These are phyloP conservation scores for Colletotrichum ledebouriae DNA, from an alignment of 2,329 filamentous ascomycete genomes.

Conservation along the genomic window DNA sequence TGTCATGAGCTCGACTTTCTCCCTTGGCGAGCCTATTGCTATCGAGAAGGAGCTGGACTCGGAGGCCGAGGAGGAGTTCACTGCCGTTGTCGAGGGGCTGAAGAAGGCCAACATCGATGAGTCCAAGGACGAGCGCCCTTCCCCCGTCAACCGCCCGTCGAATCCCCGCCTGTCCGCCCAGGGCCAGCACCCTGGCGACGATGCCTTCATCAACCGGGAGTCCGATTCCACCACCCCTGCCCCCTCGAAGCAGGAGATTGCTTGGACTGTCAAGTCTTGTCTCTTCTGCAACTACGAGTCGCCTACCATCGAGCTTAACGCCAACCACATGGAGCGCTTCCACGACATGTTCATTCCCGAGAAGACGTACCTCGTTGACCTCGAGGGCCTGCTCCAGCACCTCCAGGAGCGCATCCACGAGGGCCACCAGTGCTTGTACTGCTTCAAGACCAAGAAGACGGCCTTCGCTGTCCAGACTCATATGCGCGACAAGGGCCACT, in stretches of 20 bases:
- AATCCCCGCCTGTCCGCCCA: slow-evolving; percentile 62
- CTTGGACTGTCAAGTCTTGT: slow-evolving; percentile 70
- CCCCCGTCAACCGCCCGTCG: slow-evolving; percentile 67
- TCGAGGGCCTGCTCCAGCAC: slow-evolving; percentile 84
- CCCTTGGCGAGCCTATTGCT: slow-evolving; percentile 82
- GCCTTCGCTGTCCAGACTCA: slow-evolving; percentile 90
- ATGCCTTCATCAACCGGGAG: slow-evolving; percentile 55
- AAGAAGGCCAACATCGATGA: slow-evolving; percentile 78
- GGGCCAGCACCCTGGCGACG: slow-evolving; percentile 57
- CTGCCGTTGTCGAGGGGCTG: slow-evolving; percentile 81
- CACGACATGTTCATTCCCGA: slow-evolving; percentile 98
- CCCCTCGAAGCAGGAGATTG: slow-evolving; percentile 51
- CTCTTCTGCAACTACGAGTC: slow-evolving; percentile 94
- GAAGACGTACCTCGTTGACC: slow-evolving; percentile 82
- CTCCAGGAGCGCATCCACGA: slow-evolving; percentile 85
- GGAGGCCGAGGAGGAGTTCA: slow-evolving; percentile 81
- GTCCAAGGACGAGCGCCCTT: slow-evolving; percentile 55
- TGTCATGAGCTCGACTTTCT: slow-evolving; percentile 91
- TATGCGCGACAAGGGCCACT: slow-evolving; percentile 97
- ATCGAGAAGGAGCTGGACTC: slow-evolving; percentile 69
- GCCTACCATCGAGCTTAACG: slow-evolving; percentile 79
- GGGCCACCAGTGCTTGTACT: slow-evolving; percentile 88
- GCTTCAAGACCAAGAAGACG: slow-evolving; percentile 84
- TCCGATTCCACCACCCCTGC: slow-evolving; percentile 59
- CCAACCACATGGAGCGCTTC: slow-evolving; percentile 89